Evolutionary conservation across 2,329 filamentous ascomycete genomes (phyloP).

Genomic region (Trichoderma koningiopsis): DNA sequence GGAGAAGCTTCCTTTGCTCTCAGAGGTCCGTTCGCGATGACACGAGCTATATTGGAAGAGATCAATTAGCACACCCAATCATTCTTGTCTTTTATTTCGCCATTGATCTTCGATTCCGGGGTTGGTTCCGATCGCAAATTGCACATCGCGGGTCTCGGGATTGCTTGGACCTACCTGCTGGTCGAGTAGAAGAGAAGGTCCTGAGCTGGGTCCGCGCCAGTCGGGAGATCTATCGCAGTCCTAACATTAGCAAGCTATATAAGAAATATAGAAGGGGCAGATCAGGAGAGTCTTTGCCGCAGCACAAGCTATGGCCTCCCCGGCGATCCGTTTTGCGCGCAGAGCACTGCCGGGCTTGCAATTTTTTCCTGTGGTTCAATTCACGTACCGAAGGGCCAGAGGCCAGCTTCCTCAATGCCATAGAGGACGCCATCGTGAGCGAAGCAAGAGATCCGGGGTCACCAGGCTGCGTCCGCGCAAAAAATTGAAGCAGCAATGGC

Average conservation of each 20-base stretch:
- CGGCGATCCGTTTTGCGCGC: conserved; percentile 22
- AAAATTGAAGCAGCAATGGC: conserved; percentile 33
- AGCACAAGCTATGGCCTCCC: background rate
- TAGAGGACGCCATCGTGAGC: conserved; percentile 61
- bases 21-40: conserved; percentile 82
- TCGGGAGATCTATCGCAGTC: conserved; percentile 60
- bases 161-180: conserved; percentile 62
- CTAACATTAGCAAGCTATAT: conserved; percentile 28
- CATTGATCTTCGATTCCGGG: background rate
- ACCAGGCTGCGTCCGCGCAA: conserved; percentile 39
- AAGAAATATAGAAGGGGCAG: background rate
- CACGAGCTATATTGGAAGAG: conserved; percentile 61
- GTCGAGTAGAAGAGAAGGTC: conserved; percentile 84
- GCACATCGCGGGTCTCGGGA: background rate
- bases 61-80: background rate
- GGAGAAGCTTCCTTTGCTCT: conserved; percentile 92
- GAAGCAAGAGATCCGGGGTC: conserved; percentile 31
- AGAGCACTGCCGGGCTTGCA: conserved; percentile 20
- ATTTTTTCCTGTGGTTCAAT: background rate
- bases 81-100: background rate
- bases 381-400: conserved; percentile 57
- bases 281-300: background rate
- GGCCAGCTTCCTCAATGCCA: conserved; percentile 64
- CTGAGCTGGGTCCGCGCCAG: conserved; percentile 66
- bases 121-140: background rate